phyloP scores from a whole-genome alignment of 768 basidiomycete genomes.

The Suillus americanus region DNA sequence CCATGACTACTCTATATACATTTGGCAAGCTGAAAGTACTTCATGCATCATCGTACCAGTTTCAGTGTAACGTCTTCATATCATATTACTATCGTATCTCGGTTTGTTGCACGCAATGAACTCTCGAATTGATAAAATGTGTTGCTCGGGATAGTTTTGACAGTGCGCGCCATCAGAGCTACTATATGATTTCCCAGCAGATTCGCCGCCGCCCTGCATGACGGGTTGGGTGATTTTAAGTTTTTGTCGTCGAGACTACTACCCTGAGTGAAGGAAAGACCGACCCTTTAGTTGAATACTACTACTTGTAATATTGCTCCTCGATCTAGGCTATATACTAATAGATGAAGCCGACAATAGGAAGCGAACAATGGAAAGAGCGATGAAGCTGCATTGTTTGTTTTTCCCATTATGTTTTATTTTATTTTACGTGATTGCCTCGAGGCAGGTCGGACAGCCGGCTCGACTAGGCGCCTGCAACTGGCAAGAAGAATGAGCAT shows the following conservation, averaged over 20 bases:
- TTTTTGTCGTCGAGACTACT: constrained; percentile 8
- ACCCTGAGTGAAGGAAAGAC: background rate
- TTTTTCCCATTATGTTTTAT: constrained; percentile 7
- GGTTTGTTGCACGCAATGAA: background rate
- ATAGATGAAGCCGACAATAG: constrained; percentile 3
- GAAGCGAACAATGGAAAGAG: background rate
- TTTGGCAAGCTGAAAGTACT: constrained; percentile 14
- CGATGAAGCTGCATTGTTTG: constrained; percentile 11
- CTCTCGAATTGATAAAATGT: constrained; percentile 5
- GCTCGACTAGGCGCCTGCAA: background rate
- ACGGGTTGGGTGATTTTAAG: constrained; percentile 12
- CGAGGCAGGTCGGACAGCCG: constrained; percentile 22
- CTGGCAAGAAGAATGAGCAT: constrained; percentile 3
- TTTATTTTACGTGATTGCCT: constrained; percentile 20
- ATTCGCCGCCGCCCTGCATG: background rate
- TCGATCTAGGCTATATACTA: background rate
- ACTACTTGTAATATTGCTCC: background rate
- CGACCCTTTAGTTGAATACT: background rate
- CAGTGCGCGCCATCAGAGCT: constrained; percentile 15
- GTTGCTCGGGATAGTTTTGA: constrained; percentile 13
- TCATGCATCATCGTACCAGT: constrained; percentile 9
- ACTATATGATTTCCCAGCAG: background rate
- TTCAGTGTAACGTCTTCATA: constrained; percentile 25
- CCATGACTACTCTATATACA: constrained; percentile 12
- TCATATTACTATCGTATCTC: constrained; percentile 22